Conservation (phyloP, 768 basidiomycete genomes). For the Podaxis sp. region DNA sequence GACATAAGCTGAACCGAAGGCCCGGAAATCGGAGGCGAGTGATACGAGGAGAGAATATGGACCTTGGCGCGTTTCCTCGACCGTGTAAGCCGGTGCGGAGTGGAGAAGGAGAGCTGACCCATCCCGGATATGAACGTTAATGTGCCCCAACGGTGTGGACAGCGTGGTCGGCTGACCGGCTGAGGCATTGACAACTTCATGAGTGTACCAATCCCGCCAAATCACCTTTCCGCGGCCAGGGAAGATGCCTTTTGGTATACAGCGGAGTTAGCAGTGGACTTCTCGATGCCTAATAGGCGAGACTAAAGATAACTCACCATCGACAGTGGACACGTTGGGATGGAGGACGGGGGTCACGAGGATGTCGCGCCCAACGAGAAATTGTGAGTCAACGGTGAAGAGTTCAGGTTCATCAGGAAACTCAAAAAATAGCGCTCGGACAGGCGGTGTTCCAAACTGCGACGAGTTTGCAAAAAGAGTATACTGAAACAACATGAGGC, state of each 20-base stretch:
- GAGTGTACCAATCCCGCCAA: slow-evolving; percentile 79
- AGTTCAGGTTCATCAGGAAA: slow-evolving; percentile 71
- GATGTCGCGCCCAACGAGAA: slow-evolving; percentile 67
- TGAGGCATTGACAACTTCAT: slow-evolving; percentile 47
- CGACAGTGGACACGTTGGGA: slow-evolving; percentile 67
- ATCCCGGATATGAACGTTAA: slow-evolving; percentile 76
- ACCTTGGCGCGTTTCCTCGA: slow-evolving; percentile 60
- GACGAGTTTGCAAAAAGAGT: slow-evolving; percentile 74
- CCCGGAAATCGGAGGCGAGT: slow-evolving; percentile 43
- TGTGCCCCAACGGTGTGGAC: slow-evolving; percentile 69
- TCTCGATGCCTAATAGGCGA: neutral
- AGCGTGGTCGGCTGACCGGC: slow-evolving; percentile 47
- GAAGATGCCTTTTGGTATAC: slow-evolving; percentile 49
- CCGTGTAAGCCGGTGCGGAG: slow-evolving; percentile 62
- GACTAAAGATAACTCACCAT: slow-evolving; percentile 41
- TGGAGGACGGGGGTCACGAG: slow-evolving; percentile 75
- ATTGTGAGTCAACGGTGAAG: slow-evolving; percentile 65
- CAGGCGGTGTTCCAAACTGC: slow-evolving; percentile 61
- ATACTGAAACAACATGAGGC: slow-evolving; percentile 43
- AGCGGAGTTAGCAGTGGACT: neutral
- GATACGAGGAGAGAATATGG: slow-evolving; percentile 66
- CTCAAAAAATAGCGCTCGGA: slow-evolving; percentile 77
- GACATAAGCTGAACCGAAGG: slow-evolving; percentile 61
- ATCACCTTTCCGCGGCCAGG: slow-evolving; percentile 56
- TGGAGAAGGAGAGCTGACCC: slow-evolving; percentile 67